Conservation (phyloP, 2,329 filamentous ascomycete species). For the Venturia aucupariae region DNA sequence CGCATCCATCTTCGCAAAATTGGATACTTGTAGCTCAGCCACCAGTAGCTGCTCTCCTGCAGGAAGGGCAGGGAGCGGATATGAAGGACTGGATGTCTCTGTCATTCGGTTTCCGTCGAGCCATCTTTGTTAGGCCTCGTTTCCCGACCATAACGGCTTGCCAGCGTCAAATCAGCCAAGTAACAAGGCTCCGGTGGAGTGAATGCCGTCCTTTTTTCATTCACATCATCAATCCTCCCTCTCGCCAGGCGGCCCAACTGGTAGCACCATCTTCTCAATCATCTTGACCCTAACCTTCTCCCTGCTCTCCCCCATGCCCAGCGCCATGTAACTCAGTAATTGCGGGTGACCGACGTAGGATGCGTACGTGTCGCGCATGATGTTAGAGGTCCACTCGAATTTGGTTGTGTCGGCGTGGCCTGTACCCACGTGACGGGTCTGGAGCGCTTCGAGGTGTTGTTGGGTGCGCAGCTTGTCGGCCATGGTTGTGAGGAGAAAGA, state of each 20-base stretch:
- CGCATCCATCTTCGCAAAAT: no score
- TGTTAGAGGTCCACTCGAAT: slow-evolving; percentile 96
- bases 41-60: no score
- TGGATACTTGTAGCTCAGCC: no score
- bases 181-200: background rate
- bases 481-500: slow-evolving; percentile 26
- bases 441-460: slow-evolving; percentile 93
- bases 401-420: slow-evolving; percentile 94
- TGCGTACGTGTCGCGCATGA: slow-evolving; percentile 84
- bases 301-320: slow-evolving; percentile 77
- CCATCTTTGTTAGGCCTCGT: background rate
- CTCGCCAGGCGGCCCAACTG: slow-evolving; percentile 57
- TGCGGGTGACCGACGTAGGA: slow-evolving; percentile 85
- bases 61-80: no score
- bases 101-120: background rate
- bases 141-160: background rate
- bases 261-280: slow-evolving; percentile 64
- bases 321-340: slow-evolving; percentile 76
- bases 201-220: background rate
- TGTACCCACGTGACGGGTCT: slow-evolving; percentile 91
- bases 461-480: slow-evolving; percentile 97
- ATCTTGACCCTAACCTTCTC: slow-evolving; percentile 71
- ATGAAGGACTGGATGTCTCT: no score
- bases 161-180: background rate
- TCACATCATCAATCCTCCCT: slow-evolving; percentile 28